Conservation (phyloP, 2,329 filamentous ascomycete genomes). For the Pseudogymnoascus sp. region DNA sequence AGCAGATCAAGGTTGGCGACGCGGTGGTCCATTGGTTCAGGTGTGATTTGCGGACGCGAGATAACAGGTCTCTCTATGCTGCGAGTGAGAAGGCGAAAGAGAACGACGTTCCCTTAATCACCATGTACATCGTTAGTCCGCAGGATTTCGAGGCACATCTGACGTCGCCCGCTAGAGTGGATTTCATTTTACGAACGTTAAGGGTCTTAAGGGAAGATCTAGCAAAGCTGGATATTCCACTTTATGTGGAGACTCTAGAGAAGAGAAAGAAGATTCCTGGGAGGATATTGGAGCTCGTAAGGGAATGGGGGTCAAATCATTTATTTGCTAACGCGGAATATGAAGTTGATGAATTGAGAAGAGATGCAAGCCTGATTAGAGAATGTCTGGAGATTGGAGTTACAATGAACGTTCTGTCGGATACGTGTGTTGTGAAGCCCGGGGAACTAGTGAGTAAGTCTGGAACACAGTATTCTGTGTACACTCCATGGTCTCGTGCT, state of each 20-base stretch:
- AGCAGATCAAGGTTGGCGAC: slow-evolving; percentile 44
- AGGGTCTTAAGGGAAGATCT: slow-evolving; percentile 58
- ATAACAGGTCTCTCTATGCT: slow-evolving; percentile 64
- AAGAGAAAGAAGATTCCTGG: slow-evolving; percentile 54
- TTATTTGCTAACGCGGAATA: slow-evolving; percentile 83
- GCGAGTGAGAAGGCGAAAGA: slow-evolving; percentile 61
- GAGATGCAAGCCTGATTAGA: slow-evolving; percentile 62
- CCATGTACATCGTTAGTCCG: slow-evolving; percentile 71
- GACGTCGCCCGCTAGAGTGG: slow-evolving; percentile 63
- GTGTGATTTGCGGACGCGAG: slow-evolving; percentile 63
- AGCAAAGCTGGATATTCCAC: slow-evolving; percentile 63
- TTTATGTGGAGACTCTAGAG: slow-evolving; percentile 66
- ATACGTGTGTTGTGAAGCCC: slow-evolving; percentile 75
- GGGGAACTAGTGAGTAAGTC: slow-evolving; percentile 57
- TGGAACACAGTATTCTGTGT: slow-evolving; percentile 77
- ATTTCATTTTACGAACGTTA: slow-evolving; percentile 72
- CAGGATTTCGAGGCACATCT: slow-evolving; percentile 80
- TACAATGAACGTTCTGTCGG: slow-evolving; percentile 64
- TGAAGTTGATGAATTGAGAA: slow-evolving; percentile 79
- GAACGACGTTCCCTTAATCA: slow-evolving; percentile 63
- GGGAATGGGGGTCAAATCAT: slow-evolving; percentile 66
- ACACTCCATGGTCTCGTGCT: slow-evolving; percentile 70
- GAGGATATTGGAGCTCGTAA: slow-evolving; percentile 57
- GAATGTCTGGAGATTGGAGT: slow-evolving; percentile 56
- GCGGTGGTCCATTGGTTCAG: slow-evolving; percentile 89